phyloP scores from a whole-genome alignment of 169 alveolate species.

The Blepharisma undulans region DNA sequence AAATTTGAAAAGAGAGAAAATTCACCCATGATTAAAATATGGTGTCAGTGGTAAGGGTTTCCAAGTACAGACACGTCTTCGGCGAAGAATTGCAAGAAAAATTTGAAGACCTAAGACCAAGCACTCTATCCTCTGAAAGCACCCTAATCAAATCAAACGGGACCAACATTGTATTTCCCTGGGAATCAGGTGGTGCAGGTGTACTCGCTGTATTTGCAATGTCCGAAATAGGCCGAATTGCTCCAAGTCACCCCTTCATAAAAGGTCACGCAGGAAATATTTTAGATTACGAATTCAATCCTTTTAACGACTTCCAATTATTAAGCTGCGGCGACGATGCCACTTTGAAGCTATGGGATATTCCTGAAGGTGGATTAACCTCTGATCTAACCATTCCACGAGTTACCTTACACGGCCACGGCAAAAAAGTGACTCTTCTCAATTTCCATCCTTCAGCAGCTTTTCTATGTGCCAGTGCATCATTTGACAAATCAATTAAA shows the following conservation, averaged over 20 bases:
- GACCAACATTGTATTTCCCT: slow-evolving; percentile 49
- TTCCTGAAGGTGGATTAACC: slow-evolving; percentile 69
- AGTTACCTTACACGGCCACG: slow-evolving; percentile 63
- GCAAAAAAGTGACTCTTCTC: slow-evolving; percentile 61
- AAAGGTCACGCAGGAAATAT: slow-evolving; percentile 76
- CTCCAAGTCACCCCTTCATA: slow-evolving; percentile 59
- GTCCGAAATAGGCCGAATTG: slow-evolving; percentile 46
- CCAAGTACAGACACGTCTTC: slow-evolving; percentile 33
- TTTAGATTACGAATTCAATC: slow-evolving; percentile 75
- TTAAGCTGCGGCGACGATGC: slow-evolving; percentile 76
- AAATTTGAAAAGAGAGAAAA: neutral
- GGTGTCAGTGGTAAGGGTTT: slow-evolving; percentile 34
- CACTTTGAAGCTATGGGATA: slow-evolving; percentile 65
- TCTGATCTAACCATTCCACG: slow-evolving; percentile 58
- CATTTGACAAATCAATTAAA: slow-evolving; percentile 64
- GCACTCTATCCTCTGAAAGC: slow-evolving; percentile 48
- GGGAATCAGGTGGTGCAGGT: slow-evolving; percentile 69
- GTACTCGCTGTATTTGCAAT: slow-evolving; percentile 51
- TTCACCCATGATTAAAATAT: neutral
- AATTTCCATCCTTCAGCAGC: slow-evolving; percentile 73
- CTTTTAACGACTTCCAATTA: slow-evolving; percentile 63
- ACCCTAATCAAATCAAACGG: slow-evolving; percentile 56
- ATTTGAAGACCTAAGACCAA: slow-evolving; percentile 46
- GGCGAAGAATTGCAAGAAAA: slow-evolving; percentile 47
- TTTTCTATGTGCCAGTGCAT: slow-evolving; percentile 62